Conservation (phyloP, 257 asterid species). For the Leptodermis oblonga region DNA sequence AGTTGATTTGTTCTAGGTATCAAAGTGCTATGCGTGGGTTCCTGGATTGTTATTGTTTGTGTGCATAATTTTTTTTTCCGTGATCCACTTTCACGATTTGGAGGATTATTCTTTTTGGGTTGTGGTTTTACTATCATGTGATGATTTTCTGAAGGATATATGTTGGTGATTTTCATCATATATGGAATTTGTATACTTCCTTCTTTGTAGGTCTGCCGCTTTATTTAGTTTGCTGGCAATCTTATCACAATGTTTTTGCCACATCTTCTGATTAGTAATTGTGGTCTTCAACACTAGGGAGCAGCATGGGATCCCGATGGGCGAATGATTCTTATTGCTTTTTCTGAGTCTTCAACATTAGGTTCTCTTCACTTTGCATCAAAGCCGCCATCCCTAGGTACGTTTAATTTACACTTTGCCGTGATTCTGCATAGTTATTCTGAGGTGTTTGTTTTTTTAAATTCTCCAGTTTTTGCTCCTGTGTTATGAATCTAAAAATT, state of each 20-base stretch:
- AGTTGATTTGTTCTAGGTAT: not conserved
- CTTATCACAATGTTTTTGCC: not conserved
- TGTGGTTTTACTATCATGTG: not conserved
- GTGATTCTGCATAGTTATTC: not conserved
- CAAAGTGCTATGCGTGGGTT: not conserved
- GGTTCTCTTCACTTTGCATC: constrained; percentile 93
- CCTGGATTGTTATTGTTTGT: not conserved
- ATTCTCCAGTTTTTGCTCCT: not conserved
- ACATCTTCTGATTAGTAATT: not conserved
- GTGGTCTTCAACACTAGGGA: constrained; percentile 46
- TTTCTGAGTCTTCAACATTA: constrained; percentile 48
- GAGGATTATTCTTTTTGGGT: not conserved
- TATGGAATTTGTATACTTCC: not conserved
- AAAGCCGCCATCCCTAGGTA: constrained; percentile 93
- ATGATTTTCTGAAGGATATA: not conserved
- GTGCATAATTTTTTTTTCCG: not conserved
- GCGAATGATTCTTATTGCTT: constrained; percentile 39
- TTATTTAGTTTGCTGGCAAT: not conserved
- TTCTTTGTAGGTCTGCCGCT: not conserved
- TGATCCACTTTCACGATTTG: not conserved
- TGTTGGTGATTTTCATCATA: not conserved
- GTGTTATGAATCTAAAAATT: not conserved
- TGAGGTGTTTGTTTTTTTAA: not conserved
- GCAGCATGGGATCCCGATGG: constrained; percentile 97
- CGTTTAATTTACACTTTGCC: constrained; percentile 17